Conservation (phyloP, 108 stramenopile genomes). For the Skeletonema costatum region DNA sequence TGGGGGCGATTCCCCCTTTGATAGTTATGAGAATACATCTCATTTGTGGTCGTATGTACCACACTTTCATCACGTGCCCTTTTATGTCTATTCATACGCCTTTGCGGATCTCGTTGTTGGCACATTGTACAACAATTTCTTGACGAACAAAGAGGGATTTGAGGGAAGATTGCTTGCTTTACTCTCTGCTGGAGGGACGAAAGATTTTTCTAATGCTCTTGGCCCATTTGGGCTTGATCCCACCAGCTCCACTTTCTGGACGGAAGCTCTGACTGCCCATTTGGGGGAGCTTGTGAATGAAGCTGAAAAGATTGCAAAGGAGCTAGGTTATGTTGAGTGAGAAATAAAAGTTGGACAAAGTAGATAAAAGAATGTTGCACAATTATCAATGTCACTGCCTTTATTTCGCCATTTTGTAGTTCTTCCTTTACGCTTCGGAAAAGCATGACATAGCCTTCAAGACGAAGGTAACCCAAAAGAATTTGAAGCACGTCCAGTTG, state of each 20-base stretch:
- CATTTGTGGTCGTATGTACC: conserved; percentile 52
- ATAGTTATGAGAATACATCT: conserved; percentile 38
- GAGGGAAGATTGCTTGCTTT: conserved; percentile 49
- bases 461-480: no score
- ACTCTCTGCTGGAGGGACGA: conserved; percentile 46
- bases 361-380: no score
- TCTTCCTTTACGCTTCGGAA: no score
- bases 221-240: conserved; percentile 56
- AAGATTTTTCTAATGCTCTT: conserved; percentile 46
- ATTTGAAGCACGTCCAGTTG: no score
- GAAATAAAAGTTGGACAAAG: background rate
- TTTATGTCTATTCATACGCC: conserved; percentile 53
- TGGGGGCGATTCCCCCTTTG: conserved; percentile 49
- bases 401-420: no score
- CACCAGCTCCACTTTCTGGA: conserved; percentile 48
- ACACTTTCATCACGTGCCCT: conserved; percentile 57
- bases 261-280: conserved; percentile 50
- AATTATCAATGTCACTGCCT: no score
- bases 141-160: conserved; percentile 47
- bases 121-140: conserved; percentile 48
- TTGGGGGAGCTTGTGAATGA: conserved; percentile 50
- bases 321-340: conserved; percentile 36
- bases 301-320: conserved; percentile 43
- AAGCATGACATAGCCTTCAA: no score
- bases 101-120: conserved; percentile 56